phyloP scores from a whole-genome alignment of 2,329 filamentous ascomycete genomes.

The Hirsutella rhossiliensis region DNA sequence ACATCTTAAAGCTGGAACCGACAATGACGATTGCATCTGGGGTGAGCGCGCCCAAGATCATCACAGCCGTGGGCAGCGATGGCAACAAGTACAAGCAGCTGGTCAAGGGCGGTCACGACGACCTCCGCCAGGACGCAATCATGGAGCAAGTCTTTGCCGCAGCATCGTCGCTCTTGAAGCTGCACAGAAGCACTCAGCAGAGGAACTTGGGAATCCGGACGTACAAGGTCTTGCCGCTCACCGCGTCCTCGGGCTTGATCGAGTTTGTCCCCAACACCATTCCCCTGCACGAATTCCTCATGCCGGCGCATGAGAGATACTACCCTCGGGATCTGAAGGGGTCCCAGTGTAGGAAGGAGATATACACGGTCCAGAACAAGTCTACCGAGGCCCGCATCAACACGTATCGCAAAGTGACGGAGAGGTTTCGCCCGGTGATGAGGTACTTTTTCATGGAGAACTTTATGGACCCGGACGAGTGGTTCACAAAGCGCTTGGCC shows the following conservation, averaged over 20 bases:
- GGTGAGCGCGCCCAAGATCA: slow-evolving; percentile 85
- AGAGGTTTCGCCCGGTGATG: slow-evolving; percentile 85
- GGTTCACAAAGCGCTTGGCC: slow-evolving; percentile 80
- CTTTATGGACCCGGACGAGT: slow-evolving; percentile 88
- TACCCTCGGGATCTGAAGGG: slow-evolving; percentile 74
- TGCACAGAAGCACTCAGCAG: slow-evolving; percentile 77
- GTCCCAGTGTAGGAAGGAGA: slow-evolving; percentile 65
- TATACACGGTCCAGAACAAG: slow-evolving; percentile 59
- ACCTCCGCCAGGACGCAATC: slow-evolving; percentile 90
- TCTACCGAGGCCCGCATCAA: slow-evolving; percentile 59
- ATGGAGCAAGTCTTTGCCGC: slow-evolving; percentile 99
- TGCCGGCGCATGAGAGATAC: slow-evolving; percentile 81
- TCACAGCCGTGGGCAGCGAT: slow-evolving; percentile 68
- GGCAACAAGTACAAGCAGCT: slow-evolving; percentile 78
- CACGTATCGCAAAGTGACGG: slow-evolving; percentile 65
- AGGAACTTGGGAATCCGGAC: slow-evolving; percentile 84
- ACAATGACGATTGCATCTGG: slow-evolving; percentile 79
- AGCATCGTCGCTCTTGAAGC: slow-evolving; percentile 78
- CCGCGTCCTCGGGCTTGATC: slow-evolving; percentile 76
- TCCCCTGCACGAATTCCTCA: slow-evolving; percentile 81
- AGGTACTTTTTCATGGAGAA: slow-evolving; percentile 95
- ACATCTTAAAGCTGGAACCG: slow-evolving; percentile 59
- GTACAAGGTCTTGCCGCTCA: slow-evolving; percentile 92
- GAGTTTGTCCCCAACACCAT: slow-evolving; percentile 94
- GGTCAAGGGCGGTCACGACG: slow-evolving; percentile 91